Conservation (phyloP, 331 rosid genomes). For the Saraca asoca region DNA sequence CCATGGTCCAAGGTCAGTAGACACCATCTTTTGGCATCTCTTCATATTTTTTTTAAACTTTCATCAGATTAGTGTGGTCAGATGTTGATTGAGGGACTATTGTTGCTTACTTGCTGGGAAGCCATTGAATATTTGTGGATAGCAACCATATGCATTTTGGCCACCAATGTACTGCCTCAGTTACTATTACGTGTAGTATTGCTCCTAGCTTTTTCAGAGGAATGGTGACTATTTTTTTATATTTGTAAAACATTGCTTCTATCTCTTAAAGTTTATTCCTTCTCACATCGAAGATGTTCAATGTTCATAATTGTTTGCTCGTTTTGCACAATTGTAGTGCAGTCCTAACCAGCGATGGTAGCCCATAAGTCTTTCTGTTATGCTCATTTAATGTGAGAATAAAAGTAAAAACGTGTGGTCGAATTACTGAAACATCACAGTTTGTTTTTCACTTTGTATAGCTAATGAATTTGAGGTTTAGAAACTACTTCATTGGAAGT, state of each 20-base stretch:
- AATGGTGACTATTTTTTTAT: background rate
- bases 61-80: conserved; percentile 21
- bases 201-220: conserved; percentile 8
- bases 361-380: conserved; percentile 3
- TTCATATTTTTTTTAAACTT: background rate
- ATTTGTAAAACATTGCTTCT: background rate
- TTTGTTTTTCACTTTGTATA: no score
- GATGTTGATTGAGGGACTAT: conserved; percentile 23
- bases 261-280: background rate
- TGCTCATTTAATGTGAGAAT: conserved; percentile 22
- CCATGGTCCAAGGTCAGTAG: conserved; percentile 21
- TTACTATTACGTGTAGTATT: conserved; percentile 7
- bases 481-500: no score
- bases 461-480: no score
- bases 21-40: conserved; percentile 13
- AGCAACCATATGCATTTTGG: conserved; percentile 9
- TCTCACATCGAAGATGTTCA: background rate
- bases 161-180: conserved; percentile 32
- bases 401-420: background rate
- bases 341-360: background rate
- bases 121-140: background rate
- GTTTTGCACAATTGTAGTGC: background rate
- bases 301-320: background rate
- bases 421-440: no score
- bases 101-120: conserved; percentile 13